A percentile compares a stretch with the other conserved stretches of the same genome.
phyloP scores from a whole-genome alignment of 192 early-diverging fungal species.

The Coemansia sp. region DNA sequence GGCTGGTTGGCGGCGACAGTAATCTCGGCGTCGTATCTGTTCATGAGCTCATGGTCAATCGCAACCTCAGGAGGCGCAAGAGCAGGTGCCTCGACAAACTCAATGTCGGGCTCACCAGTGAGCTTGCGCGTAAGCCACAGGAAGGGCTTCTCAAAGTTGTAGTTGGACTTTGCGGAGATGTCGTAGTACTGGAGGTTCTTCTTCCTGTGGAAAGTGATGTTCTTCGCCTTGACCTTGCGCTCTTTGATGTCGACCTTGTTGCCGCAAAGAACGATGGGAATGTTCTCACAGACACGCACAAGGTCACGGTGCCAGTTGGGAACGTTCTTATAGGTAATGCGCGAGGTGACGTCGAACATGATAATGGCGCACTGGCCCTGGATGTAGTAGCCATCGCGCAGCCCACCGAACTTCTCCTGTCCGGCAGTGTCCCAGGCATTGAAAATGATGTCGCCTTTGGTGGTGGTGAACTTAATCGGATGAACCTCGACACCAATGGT shows the following conservation, averaged over 20 bases:
- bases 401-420: constrained; percentile 99
- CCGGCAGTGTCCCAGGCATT: constrained; percentile 99
- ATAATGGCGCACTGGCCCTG: constrained; percentile 99
- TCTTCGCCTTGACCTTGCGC: constrained; percentile 99
- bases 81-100: constrained; percentile 97
- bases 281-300: constrained; percentile 99
- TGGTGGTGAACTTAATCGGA: constrained; percentile 96
- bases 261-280: constrained; percentile 99
- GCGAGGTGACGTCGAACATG: constrained; percentile 99
- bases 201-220: constrained; percentile 99
- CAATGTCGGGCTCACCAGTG: constrained; percentile 89
- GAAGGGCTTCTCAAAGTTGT: constrained; percentile 99
- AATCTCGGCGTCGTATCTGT: constrained; percentile 81
- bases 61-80: constrained; percentile 91
- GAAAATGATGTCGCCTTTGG: constrained; percentile 95
- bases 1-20: constrained; percentile 75
- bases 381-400: constrained; percentile 99
- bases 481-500: constrained; percentile 99
- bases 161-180: constrained; percentile 99
- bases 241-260: constrained; percentile 99
- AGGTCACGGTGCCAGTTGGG: constrained; percentile 99
- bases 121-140: constrained; percentile 99
- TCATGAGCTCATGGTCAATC: constrained; percentile 76
- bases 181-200: constrained; percentile 99
- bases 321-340: constrained; percentile 99